Evolutionary conservation across 768 basidiomycete genomes (phyloP), one percentile per base, ranked within the genome.

Genomic region (Paxillus involutus): DNA sequence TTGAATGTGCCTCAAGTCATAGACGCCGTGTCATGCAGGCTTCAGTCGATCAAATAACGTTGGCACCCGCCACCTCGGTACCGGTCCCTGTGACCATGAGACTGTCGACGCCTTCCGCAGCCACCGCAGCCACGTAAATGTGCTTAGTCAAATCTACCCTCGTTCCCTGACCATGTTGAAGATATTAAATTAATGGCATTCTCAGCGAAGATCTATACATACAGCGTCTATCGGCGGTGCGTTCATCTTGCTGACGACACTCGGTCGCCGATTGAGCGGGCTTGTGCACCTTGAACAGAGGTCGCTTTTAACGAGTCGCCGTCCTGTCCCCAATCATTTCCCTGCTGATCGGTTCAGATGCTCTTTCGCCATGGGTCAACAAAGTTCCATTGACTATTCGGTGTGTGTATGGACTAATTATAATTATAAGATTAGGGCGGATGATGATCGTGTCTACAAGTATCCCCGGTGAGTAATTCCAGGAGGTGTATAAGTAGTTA

Each of bases 341-440:
- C 47, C 50, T 47, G 44, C 29, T 60, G 64, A 67, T 68, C 66
- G 64, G 64, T 30, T 44, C 49, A 45, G 69, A 62, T 64, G 57
- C 35, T 33, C 10, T 41, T 39, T 44, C 26, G 56, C 37, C 39
- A 53, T 44, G 53, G 29, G 45, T 37, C 30, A 30, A 50, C 9
- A 50, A 56, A 56, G 16, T 24, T 56, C 49, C 65, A 26, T 26
- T 26, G 26, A 5, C 26, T 26, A 2, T 26, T 26, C 6, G 5
- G 26, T 21, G 26, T 26, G 26, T 26, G 26, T 26, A 26, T 26
- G 26, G 26, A 26, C 26, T 26, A 26, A 26, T 26, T 6, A 6
- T 26, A 26, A 26, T 26, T 26, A 26, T 5, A 26, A 26, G 26
- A 26, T 21, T 21, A 21, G 21, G 21, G 21, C 21, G 21, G 29